Percentiles rank a stretch among this genome's conserved stretches.
Evolutionary conservation across 129 eudicot genomes (phyloP).

Genomic region (Rutidosis leptorrhynchoides): DNA sequence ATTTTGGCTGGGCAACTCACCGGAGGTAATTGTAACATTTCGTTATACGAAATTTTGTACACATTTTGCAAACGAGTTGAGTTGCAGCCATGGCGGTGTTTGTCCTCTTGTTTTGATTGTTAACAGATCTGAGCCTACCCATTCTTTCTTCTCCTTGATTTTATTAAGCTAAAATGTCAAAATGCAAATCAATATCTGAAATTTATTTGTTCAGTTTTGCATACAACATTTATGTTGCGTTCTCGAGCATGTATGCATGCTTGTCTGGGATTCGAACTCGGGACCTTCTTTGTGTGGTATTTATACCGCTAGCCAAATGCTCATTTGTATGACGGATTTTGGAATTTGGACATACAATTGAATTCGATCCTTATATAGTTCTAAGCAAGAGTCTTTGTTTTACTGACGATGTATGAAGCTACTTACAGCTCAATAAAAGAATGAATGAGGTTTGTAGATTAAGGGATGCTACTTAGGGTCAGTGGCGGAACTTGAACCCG

Average conservation of each 20-base stretch:
- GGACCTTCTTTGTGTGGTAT: not conserved
- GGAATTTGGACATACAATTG: not conserved
- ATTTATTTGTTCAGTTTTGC: not conserved
- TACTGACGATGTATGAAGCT: not conserved
- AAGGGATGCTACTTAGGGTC: conserved; percentile 10
- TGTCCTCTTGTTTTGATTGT: conserved; percentile 16
- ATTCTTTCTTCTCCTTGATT: not conserved
- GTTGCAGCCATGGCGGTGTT: conserved; percentile 45
- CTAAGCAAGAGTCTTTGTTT: not conserved
- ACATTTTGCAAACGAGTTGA: conserved; percentile 16
- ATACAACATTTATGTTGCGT: too few relatives aligned
- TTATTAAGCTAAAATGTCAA: not conserved
- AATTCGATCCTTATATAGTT: not conserved
- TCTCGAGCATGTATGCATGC: not conserved
- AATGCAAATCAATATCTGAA: too few relatives aligned
- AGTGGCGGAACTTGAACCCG: too few relatives aligned
- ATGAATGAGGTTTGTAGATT: conserved; percentile 11
- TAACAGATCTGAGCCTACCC: conserved; percentile 16
- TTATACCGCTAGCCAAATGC: not conserved
- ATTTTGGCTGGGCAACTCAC: conserved; percentile 37
- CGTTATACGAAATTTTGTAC: not conserved
- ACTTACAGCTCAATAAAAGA: not conserved
- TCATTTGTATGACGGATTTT: not conserved
- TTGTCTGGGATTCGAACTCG: not conserved
- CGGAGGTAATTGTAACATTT: conserved; percentile 1